Evolutionary conservation across 176 grass and related monocot species (phyloP), one percentile per base, ranked within the genome.

Genomic region (Avena eriantha): DNA sequence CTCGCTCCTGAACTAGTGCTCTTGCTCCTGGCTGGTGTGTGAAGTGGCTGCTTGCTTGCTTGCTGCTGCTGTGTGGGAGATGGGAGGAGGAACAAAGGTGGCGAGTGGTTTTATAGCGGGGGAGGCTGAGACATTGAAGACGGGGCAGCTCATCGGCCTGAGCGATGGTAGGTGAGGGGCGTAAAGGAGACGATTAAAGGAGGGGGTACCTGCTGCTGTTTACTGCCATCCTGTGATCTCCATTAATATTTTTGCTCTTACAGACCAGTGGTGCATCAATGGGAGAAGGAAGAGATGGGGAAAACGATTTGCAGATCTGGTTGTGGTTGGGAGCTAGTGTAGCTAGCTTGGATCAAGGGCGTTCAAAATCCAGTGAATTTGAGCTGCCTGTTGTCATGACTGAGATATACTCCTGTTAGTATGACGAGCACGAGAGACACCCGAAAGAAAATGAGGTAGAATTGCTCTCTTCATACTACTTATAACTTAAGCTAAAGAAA

Each of bases 191-290:
- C 14, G 54, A 65, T 51, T 88, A 81, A 91, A 91, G 70, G 54
- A 63, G 86, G 23, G 69, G 77, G 77, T 87, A 84, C 80, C 89
- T 90, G 82, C 82, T 82, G 77, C 82, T 82, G 86, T 77, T 77
- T 88, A 80, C 82, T 88, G 78, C 77, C 53, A 81, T 77, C 82
- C 71, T 88, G 82, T 91, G 90, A 88, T 69, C 86, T 49, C 90
- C 86, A 85, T 88, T 72, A 88, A 87, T 85, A 35, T 14, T 23
- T 47, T 80, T 79, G 66, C 56, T 76, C 73, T 65, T 79, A 55
- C 79, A 58, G 19, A 77, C 41, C 68, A 71, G 60, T 77, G 74
- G 24, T 82, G 51, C 55, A n/a, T 85, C 78, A 29, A 73, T 60
- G 64, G 5, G 5, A 24, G 31, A 19, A 58, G 23, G 7, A 22